A percentile compares a stretch with the other conserved stretches of the same genome.
Conservation (phyloP, 495 filamentous ascomycete genomes). For the Neurospora africana region DNA sequence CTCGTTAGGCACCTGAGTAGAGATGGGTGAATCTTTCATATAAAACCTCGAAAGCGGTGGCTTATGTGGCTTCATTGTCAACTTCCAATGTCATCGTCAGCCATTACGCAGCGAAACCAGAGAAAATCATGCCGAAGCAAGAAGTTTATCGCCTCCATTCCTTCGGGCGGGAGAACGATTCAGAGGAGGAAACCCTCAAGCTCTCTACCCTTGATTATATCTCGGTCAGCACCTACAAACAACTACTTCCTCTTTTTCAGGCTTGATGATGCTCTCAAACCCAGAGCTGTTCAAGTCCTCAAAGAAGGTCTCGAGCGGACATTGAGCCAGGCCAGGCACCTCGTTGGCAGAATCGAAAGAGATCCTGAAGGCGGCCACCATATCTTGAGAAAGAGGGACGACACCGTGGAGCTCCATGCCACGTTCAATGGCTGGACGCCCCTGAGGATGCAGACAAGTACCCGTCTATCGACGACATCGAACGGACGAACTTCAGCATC, state of each 20-base stretch:
- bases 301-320: constrained; percentile 30
- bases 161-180: constrained; percentile 18
- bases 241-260: constrained; percentile 33
- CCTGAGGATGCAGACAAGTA: constrained; percentile 15
- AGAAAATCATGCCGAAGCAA: constrained; percentile 3
- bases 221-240: constrained; percentile 21
- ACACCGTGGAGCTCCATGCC: constrained; percentile 27
- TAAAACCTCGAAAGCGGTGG: neutral
- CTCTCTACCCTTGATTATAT: constrained; percentile 28
- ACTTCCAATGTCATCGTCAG: neutral
- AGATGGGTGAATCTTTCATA: neutral
- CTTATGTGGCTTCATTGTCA: neutral
- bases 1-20: neutral
- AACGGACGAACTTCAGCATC: constrained; percentile 20
- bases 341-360: constrained; percentile 36
- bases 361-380: constrained; percentile 20
- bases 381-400: constrained; percentile 32
- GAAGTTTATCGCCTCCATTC: constrained; percentile 19
- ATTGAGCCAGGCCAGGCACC: constrained; percentile 31
- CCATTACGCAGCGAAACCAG: neutral
- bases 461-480: constrained; percentile 22
- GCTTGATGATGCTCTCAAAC: constrained; percentile 22
- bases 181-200: constrained; percentile 13
- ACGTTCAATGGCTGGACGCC: constrained; percentile 32
- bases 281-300: constrained; percentile 15